Conservation (phyloP, 495 filamentous ascomycete species). For the Entonaema liquescens region DNA sequence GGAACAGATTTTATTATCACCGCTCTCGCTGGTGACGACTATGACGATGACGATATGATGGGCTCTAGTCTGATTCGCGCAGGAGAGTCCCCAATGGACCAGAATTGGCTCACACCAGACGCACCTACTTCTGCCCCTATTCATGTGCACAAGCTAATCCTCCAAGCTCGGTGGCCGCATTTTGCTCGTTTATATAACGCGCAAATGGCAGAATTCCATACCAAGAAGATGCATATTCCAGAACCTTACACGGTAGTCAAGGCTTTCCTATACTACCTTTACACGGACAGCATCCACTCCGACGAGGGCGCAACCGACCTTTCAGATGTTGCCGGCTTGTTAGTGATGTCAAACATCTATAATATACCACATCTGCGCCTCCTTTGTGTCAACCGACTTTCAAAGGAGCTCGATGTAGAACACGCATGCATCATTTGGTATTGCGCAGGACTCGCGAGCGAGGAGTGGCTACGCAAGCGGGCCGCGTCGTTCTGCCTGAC, state of each 20-base stretch:
- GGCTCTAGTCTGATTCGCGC: constrained; percentile 56
- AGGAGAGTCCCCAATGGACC: constrained; percentile 53
- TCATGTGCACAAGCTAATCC: constrained; percentile 89
- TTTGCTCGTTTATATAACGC: constrained; percentile 89
- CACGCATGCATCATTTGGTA: constrained; percentile 97
- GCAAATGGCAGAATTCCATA: constrained; percentile 97
- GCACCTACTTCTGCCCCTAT: constrained; percentile 82
- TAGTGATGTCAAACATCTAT: constrained; percentile 98
- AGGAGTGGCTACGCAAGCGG: constrained; percentile 90
- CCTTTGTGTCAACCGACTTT: constrained; percentile 86
- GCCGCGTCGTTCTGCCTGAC: constrained; percentile 88
- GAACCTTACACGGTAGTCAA: constrained; percentile 95
- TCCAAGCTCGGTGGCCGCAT: constrained; percentile 95
- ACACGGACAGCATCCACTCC: constrained; percentile 88
- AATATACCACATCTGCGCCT: constrained; percentile 92
- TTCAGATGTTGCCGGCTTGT: constrained; percentile 88
- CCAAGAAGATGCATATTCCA: constrained; percentile 95
- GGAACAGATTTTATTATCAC: constrained; percentile 88
- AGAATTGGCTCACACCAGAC: constrained; percentile 69
- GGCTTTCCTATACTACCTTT: constrained; percentile 94
- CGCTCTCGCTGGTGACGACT: constrained; percentile 71
- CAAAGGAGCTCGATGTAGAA: constrained; percentile 89
- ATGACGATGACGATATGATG: constrained; percentile 68
- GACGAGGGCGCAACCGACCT: constrained; percentile 68
- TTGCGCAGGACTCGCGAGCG: constrained; percentile 84